phyloP scores from a whole-genome alignment of 163 green algal species.

The Volvox carteri region DNA sequence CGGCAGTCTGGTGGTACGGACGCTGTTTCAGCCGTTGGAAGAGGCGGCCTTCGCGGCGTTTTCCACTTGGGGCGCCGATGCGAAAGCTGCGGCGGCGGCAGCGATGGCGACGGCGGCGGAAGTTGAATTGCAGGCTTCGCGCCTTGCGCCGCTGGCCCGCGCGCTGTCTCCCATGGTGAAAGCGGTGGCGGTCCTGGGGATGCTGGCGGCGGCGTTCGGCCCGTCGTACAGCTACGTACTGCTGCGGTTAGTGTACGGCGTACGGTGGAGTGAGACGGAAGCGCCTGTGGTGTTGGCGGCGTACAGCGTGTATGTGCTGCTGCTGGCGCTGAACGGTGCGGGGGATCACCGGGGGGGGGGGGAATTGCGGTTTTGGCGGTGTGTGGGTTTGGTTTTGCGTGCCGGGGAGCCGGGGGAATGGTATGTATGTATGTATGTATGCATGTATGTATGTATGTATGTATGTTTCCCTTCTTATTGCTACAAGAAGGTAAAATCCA shows the following conservation, averaged over 20 bases:
- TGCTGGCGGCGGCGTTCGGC: slow-evolving; percentile 85
- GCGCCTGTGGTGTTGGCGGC: slow-evolving; percentile 78
- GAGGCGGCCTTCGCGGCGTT: slow-evolving; percentile 93
- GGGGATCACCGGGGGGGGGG: not conserved
- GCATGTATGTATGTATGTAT: not conserved
- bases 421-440: not conserved
- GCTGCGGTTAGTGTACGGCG: slow-evolving; percentile 85
- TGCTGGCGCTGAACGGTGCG: slow-evolving; percentile 84
- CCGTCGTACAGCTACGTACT: slow-evolving; percentile 82
- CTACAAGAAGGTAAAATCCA: too few species aligned
- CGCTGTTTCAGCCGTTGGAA: slow-evolving; percentile 91
- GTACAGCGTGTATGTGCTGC: slow-evolving; percentile 88
- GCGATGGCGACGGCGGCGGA: not conserved
- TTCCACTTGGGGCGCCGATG: slow-evolving; percentile 62
- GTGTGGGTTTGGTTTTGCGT: too few species aligned
- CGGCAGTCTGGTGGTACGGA: slow-evolving; percentile 89
- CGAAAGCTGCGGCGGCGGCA: not conserved
- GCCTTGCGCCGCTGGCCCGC: slow-evolving; percentile 54
- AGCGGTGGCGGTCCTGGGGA: slow-evolving; percentile 71
- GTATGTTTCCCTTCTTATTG: not conserved
- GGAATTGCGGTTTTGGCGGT: too few species aligned
- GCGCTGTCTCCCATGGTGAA: slow-evolving; percentile 76
- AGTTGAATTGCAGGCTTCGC: not conserved
- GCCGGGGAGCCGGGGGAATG: too few species aligned
- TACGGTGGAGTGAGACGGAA: slow-evolving; percentile 80